phyloP scores from a whole-genome alignment of 208 protist genomes.

The Trypanosomatidae sp. region DNA sequence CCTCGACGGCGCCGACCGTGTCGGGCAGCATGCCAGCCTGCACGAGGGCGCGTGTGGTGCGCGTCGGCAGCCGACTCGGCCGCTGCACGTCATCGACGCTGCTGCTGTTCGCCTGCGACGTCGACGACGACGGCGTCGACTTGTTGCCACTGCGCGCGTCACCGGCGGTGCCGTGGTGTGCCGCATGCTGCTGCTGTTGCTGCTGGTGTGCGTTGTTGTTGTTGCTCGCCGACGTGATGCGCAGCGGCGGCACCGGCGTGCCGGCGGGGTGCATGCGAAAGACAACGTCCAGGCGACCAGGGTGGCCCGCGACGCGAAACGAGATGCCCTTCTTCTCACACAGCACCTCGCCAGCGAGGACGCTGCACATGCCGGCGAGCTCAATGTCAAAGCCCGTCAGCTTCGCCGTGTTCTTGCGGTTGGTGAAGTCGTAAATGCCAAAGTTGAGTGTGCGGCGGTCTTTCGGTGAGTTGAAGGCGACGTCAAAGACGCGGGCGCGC shows the following conservation, averaged over 20 bases:
- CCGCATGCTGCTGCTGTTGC: background rate
- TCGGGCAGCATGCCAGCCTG: slow-evolving; percentile 40
- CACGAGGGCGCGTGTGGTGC: slow-evolving; percentile 37
- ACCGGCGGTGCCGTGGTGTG: background rate
- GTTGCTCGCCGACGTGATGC: slow-evolving; percentile 1
- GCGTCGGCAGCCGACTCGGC: slow-evolving; percentile 32
- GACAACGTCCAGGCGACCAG: slow-evolving; percentile 61
- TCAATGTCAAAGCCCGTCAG: slow-evolving; percentile 77
- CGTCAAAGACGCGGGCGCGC: slow-evolving; percentile 28
- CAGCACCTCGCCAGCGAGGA: slow-evolving; percentile 67
- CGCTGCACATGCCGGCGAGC: slow-evolving; percentile 80
- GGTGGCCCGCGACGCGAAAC: slow-evolving; percentile 57
- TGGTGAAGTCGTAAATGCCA: slow-evolving; percentile 74
- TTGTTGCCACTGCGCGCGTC: background rate
- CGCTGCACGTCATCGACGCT: slow-evolving; percentile 3
- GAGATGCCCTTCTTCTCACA: slow-evolving; percentile 81
- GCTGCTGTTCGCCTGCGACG: too few relatives aligned
- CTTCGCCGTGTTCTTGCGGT: slow-evolving; percentile 58
- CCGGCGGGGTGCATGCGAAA: slow-evolving; percentile 80
- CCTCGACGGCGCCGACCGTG: slow-evolving; percentile 34
- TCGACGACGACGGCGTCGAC: too few relatives aligned
- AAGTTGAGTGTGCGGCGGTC: slow-evolving; percentile 58
- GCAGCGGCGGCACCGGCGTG: slow-evolving; percentile 35
- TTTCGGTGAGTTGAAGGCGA: slow-evolving; percentile 73
- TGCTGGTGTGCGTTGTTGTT: slow-evolving; percentile 5